phyloP scores from a whole-genome alignment of 768 basidiomycete species.

The Russula griseocarnosa region DNA sequence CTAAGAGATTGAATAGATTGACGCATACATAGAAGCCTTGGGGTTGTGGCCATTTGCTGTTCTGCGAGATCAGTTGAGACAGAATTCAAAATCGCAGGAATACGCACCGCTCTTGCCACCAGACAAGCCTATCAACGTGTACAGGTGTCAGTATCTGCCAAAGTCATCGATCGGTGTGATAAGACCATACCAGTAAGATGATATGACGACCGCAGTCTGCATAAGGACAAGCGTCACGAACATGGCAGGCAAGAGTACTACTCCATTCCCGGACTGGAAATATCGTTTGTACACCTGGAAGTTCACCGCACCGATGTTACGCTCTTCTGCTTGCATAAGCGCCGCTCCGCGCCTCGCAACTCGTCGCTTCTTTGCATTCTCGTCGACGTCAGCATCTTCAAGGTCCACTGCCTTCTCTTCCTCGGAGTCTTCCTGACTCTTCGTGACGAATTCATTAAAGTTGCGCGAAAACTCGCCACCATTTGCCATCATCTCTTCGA shows the following conservation, averaged over 20 bases:
- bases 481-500: slow-evolving; percentile 59
- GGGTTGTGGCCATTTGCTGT: slow-evolving; percentile 53
- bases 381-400: slow-evolving; percentile 35
- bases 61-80: slow-evolving; percentile 23
- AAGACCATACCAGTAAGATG: slow-evolving; percentile 61
- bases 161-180: background rate
- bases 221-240: slow-evolving; percentile 56
- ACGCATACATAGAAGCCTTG: slow-evolving; percentile 67
- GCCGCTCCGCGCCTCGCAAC: slow-evolving; percentile 43
- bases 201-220: slow-evolving; percentile 69
- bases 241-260: slow-evolving; percentile 60
- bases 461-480: slow-evolving; percentile 54
- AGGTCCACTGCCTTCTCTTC: slow-evolving; percentile 43
- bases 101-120: slow-evolving; percentile 69
- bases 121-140: slow-evolving; percentile 57
- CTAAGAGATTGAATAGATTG: background rate
- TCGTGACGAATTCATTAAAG: slow-evolving; percentile 57
- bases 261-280: slow-evolving; percentile 64
- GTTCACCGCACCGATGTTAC: slow-evolving; percentile 72
- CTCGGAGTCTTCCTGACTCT: slow-evolving; percentile 48
- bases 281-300: slow-evolving; percentile 56
- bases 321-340: slow-evolving; percentile 82
- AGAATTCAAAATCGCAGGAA: background rate
- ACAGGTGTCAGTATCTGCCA: slow-evolving; percentile 18
- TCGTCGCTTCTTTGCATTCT: slow-evolving; percentile 38